phyloP scores from a whole-genome alignment of 75 land plant genomes.

The Sequoiadendron giganteum region DNA sequence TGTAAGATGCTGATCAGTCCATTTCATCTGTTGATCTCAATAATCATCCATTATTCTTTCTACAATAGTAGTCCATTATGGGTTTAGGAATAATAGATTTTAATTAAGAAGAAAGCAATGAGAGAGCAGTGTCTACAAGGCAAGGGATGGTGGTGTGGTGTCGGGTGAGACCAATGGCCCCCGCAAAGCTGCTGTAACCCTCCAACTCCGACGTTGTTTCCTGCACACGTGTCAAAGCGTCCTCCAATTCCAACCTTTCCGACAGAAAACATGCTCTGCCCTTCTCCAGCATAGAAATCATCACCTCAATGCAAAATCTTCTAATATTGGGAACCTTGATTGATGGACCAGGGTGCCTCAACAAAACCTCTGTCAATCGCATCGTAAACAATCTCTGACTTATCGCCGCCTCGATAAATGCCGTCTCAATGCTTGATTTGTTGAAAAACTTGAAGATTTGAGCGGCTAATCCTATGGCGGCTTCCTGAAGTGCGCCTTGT shows the following conservation, averaged over 20 bases:
- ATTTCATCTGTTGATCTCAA: too few relatives aligned
- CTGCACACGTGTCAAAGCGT: background rate
- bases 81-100: too few relatives aligned
- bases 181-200: background rate
- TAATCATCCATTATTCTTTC: too few relatives aligned
- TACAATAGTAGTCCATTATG: too few relatives aligned
- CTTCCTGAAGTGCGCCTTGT: constrained; percentile 47
- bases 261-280: background rate
- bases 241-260: background rate
- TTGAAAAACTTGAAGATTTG: constrained; percentile 36
- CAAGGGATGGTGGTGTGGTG: constrained; percentile 29
- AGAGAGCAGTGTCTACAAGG: constrained; percentile 39
- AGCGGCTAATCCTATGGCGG: constrained; percentile 52
- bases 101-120: constrained; percentile 9
- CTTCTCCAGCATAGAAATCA: background rate
- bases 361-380: background rate
- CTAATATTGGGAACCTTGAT: background rate
- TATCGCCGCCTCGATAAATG: constrained; percentile 23
- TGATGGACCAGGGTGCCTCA: background rate
- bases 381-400: constrained; percentile 24
- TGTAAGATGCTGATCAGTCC: too few relatives aligned
- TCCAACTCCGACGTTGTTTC: background rate
- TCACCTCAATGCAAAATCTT: background rate
- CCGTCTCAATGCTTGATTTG: constrained; percentile 21
- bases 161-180: constrained; percentile 47